A percentile compares a stretch with the other conserved stretches of the same genome.
Evolutionary conservation across 2,329 filamentous ascomycete genomes (phyloP).

Genomic region (Ustulina deusta): DNA sequence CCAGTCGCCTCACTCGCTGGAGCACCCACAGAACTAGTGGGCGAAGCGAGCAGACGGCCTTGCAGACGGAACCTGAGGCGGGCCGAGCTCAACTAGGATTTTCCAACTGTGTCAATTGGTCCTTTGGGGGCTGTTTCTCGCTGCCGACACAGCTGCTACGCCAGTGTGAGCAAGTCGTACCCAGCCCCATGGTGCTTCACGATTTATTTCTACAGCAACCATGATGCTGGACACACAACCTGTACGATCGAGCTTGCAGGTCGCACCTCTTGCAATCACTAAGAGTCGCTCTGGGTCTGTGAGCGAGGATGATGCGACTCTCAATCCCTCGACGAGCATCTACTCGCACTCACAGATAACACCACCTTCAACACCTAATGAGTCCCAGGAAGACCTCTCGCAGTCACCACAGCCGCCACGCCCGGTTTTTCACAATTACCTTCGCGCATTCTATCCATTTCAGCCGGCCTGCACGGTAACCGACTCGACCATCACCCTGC

Average conservation of each 20-base stretch:
- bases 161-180: constrained; percentile 41
- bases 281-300: constrained; percentile 55
- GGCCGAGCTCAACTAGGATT: constrained; percentile 20
- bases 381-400: constrained; percentile 70
- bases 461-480: constrained; percentile 80
- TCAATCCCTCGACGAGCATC: constrained; percentile 53
- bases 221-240: constrained; percentile 62
- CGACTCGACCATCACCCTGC: constrained; percentile 89
- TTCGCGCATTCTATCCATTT: constrained; percentile 94
- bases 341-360: constrained; percentile 74
- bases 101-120: constrained; percentile 22
- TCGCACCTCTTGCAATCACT: constrained; percentile 69
- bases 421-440: constrained; percentile 89
- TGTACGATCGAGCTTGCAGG: constrained; percentile 69
- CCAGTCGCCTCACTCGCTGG: constrained; percentile 15
- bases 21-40: constrained; percentile 14
- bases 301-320: constrained; percentile 45
- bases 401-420: constrained; percentile 60
- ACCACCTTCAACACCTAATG: constrained; percentile 79
- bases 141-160: constrained; percentile 41
- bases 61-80: constrained; percentile 9
- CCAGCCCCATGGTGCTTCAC: constrained; percentile 55
- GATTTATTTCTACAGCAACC: constrained; percentile 53
- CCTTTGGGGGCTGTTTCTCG: constrained; percentile 19
- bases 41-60: constrained; percentile 16